Base-by-base conservation (phyloP, 495 filamentous ascomycete species). In the Hypoxylon lienhwacheense region DNA sequence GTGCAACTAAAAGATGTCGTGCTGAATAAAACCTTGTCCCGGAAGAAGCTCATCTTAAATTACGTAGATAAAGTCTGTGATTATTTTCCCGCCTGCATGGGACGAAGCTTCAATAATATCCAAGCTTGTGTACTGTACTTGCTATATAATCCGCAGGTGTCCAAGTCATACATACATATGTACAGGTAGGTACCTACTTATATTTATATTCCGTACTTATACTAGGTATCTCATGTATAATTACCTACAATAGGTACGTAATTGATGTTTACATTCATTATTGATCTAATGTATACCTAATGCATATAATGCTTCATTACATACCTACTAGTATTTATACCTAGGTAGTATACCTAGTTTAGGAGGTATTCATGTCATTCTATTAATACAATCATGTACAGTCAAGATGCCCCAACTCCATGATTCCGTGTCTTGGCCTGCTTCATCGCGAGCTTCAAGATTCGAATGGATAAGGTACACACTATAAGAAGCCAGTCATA, bases 21-120 rank as follows among this genome's bases (percentile, higher is more conserved):
- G 20, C 28, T 52, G 14, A 34, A 44, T 36, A 22, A 12, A 34
- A 26, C 42, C 40, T 34, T 49, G 56, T 53, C 37, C 39, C 57
- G 47, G 50, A 50, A 51, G 57, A 61, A 47, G 58, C 58, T 61
- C 53, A 51, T 55, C 28, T 55, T 53, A 60, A 49, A 61, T 55
- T 52, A 17, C 24, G n/a, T n/a, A n/a, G n/a, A n/a, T n/a, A n/a
- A n/a, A n/a, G n/a, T n/a, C n/a, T n/a, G n/a, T n/a, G n/a, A n/a
- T n/a, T n/a, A n/a, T n/a, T n/a, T n/a, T n/a, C n/a, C n/a, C n/a
- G n/a, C n/a, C n/a, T n/a, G n/a, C n/a, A n/a, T n/a, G n/a, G n/a
- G n/a, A n/a, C n/a, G n/a, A n/a, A n/a, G n/a, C n/a, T n/a, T n/a
- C n/a, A n/a, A n/a, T n/a, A n/a, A n/a, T n/a, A n/a, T n/a, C n/a